These are phyloP conservation scores for Amniculicola lignicola DNA, from an alignment of 495 filamentous ascomycete genomes.

Conservation along the genomic window DNA sequence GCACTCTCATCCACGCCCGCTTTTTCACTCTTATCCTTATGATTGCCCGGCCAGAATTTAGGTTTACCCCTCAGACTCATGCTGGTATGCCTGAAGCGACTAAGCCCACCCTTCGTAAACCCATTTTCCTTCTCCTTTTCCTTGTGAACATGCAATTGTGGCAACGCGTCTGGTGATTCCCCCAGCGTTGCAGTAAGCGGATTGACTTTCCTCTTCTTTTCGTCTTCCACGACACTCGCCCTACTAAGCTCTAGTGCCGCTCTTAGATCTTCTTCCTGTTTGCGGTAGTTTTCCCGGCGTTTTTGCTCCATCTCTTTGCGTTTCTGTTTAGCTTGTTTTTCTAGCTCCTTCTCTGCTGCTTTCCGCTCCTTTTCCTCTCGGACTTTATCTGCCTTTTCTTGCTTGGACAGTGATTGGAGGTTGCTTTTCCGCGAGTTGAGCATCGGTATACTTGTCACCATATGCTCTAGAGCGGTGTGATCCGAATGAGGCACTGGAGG, in stretches of 20 bases:
- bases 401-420: slow-evolving; percentile 50
- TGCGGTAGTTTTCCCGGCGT: slow-evolving; percentile 50
- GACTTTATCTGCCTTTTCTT: slow-evolving; percentile 50
- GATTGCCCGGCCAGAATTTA: slow-evolving; percentile 43
- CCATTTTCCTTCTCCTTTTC: slow-evolving; percentile 36
- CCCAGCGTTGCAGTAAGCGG: neutral
- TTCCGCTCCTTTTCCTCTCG: slow-evolving; percentile 38
- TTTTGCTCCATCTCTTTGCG: slow-evolving; percentile 59
- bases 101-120: slow-evolving; percentile 44
- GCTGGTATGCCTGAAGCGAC: slow-evolving; percentile 53
- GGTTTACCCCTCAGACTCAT: slow-evolving; percentile 56
- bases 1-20: too few relatives aligned
- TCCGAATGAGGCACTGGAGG: slow-evolving; percentile 45
- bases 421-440: slow-evolving; percentile 42
- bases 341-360: slow-evolving; percentile 49
- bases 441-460: slow-evolving; percentile 25
- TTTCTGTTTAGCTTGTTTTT: slow-evolving; percentile 62
- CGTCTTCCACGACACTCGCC: slow-evolving; percentile 50
- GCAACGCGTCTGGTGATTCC: too few relatives aligned
- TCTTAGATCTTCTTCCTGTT: slow-evolving; percentile 58
- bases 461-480: slow-evolving; percentile 32
- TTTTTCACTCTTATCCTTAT: slow-evolving; percentile 27
- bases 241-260: slow-evolving; percentile 59
- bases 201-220: slow-evolving; percentile 33
- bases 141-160: too few relatives aligned